A percentile compares a stretch with the other conserved stretches of the same genome.
phyloP scores from a whole-genome alignment of 345 rosid genomes.

The Chamaenerion angustifolium region DNA sequence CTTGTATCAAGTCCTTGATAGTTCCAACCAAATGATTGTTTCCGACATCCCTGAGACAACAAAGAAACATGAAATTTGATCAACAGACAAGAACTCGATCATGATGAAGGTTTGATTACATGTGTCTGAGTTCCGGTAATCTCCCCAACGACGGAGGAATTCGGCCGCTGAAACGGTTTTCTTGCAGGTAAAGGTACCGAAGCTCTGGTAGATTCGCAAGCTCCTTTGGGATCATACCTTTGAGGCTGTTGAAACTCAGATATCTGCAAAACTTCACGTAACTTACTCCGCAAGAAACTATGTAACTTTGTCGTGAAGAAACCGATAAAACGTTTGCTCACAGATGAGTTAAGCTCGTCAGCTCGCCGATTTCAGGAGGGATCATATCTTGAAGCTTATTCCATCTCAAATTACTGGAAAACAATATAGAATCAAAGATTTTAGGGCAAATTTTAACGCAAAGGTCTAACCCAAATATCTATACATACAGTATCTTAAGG shows the following conservation, averaged over 20 bases:
- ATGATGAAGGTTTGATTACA: conserved; percentile 8
- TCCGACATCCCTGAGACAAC: conserved; percentile 61
- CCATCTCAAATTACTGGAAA: conserved; percentile 73
- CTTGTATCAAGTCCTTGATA: conserved; percentile 69
- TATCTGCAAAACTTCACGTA: conserved; percentile 26
- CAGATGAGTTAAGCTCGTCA: conserved; percentile 83
- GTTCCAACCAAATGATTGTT: conserved; percentile 95
- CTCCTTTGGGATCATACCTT: conserved; percentile 87
- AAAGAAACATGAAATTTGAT: not conserved
- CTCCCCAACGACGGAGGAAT: conserved; percentile 72
- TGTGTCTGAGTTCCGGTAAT: conserved; percentile 33
- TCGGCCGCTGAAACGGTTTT: conserved; percentile 78
- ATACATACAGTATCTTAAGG: conserved; percentile 63
- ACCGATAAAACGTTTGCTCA: conserved; percentile 21
- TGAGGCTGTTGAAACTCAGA: conserved; percentile 85
- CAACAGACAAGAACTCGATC: too few relatives aligned
- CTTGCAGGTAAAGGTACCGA: conserved; percentile 81
- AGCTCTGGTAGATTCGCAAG: conserved; percentile 80
- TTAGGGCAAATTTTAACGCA: too few relatives aligned
- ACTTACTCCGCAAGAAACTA: too few relatives aligned
- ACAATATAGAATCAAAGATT: too few relatives aligned
- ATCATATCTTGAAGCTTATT: conserved; percentile 83
- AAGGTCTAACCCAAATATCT: too few relatives aligned
- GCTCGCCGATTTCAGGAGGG: conserved; percentile 84
- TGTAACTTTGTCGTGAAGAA: not conserved